Conservation (phyloP, 2,329 filamentous ascomycete genomes). For the Aureobasidium zeae region DNA sequence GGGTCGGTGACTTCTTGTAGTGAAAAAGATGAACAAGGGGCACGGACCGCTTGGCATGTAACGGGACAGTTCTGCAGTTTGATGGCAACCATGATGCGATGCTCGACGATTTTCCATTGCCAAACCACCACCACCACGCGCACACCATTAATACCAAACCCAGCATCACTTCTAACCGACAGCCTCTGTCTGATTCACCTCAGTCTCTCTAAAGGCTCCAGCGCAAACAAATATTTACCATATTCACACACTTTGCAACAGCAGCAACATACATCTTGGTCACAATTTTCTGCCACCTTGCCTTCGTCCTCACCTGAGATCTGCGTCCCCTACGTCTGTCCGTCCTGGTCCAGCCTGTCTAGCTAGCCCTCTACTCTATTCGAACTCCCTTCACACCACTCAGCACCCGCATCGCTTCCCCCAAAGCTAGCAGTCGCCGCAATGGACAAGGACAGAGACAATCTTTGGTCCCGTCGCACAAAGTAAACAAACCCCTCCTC, state of each 20-base stretch:
- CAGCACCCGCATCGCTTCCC: not conserved
- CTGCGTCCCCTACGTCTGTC: not conserved
- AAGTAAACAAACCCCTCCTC: slow-evolving; percentile 50
- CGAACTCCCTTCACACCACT: not conserved
- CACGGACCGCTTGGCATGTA: slow-evolving; percentile 15
- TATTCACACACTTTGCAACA: not conserved
- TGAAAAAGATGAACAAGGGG: slow-evolving; percentile 14
- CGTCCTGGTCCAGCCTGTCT: slow-evolving; percentile 15
- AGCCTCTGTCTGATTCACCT: not conserved
- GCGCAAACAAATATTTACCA: not conserved
- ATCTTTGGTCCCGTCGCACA: slow-evolving; percentile 69
- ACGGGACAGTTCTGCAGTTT: slow-evolving; percentile 9
- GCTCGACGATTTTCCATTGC: too few relatives aligned
- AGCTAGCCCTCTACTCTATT: slow-evolving; percentile 7
- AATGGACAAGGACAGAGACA: slow-evolving; percentile 22
- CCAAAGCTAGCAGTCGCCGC: slow-evolving; percentile 12
- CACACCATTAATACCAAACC: not conserved
- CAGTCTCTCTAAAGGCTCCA: not conserved
- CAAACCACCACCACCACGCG: not conserved
- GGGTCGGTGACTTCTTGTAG: slow-evolving; percentile 9
- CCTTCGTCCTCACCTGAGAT: not conserved
- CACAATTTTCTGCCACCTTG: slow-evolving; percentile 14
- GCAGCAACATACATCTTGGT: too few relatives aligned
- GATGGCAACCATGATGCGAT: slow-evolving; percentile 11
- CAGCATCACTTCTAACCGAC: not conserved